Base-by-base conservation (phyloP, 2,329 filamentous ascomycete genomes). In the Grosmannia serpens region DNA sequence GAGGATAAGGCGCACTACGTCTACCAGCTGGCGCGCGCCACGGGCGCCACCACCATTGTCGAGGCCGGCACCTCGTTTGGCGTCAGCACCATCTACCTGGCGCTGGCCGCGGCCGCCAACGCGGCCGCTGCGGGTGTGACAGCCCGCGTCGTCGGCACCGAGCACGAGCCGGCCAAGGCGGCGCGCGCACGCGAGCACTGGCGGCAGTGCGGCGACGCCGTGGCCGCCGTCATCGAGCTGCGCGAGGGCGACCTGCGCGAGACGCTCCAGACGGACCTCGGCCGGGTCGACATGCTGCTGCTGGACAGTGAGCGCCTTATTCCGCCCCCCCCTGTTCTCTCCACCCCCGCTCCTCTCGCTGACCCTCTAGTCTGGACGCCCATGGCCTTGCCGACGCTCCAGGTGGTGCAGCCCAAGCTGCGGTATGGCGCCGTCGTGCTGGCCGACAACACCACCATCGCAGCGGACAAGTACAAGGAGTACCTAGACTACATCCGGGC, bases 41-140 rank as follows among this genome's bases (percentile, higher is more conserved):
- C 69, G 11, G 72, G 75, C 1, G 81, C 82, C 0, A 71, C 70
- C 1, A 74, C 74, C 49, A 70, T 84, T 26, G 75, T 85, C 44
- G 82, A 86, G 65, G 81, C 80, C 0, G 83, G 82, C 1, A 85
- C 83, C 0, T 79, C 76, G 49, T 85, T 82, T 59, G 83, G 83
- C 2, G 75, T 86, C 1, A 82, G 77, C 58, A 85, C 82, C 0
- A 82, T 85, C 51, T 86, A 84, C 60, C 74, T 85, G 2, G 80
- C 82, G 0, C 70, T 85, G 2, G 83, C 81, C 0, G 78, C 80
- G 0, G 73, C 73, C 0, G 72, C 79, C 58, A 83, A 79, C 59
- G 71, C 70, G 0, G 64, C 62, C 0, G 60, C 63, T 1, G 41
- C 59, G 17, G 47, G 58, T 27, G 20, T 2, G n/a, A 47, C 31